A percentile compares a stretch with the other conserved stretches of the same genome.
These are phyloP conservation scores for Marsdenia floribunda DNA, from an alignment of 257 asterid genomes.

Conservation along the genomic window DNA sequence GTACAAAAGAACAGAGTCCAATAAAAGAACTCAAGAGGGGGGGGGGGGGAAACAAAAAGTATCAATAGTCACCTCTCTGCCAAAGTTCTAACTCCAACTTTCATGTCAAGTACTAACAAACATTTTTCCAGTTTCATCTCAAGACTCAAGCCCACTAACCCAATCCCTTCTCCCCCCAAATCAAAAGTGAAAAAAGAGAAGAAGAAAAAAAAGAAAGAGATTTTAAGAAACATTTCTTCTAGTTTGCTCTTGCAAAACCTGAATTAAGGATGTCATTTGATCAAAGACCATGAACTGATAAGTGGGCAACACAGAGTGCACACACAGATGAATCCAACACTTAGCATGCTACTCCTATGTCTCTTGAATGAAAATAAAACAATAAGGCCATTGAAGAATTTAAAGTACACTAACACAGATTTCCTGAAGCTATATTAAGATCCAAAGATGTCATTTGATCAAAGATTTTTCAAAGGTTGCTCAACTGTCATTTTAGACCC, in stretches of 20 bases:
- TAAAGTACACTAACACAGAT: constrained; percentile 2
- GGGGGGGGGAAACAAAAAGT: not conserved
- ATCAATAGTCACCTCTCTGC: constrained; percentile 4
- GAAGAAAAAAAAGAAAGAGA: not conserved
- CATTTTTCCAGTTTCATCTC: not conserved
- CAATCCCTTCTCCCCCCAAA: not conserved
- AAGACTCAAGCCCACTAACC: not conserved
- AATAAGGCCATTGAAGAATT: too few relatives aligned
- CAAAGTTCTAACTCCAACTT: constrained; percentile 8
- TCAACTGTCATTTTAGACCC: constrained; percentile 10
- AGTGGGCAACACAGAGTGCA: too few relatives aligned
- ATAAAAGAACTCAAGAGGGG: not conserved
- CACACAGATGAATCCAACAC: too few relatives aligned
- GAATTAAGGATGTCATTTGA: too few relatives aligned
- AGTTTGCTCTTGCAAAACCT: constrained; percentile 62
- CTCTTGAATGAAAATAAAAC: too few relatives aligned
- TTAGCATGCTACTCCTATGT: too few relatives aligned
- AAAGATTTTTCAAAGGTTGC: constrained; percentile 13
- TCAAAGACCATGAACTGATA: too few relatives aligned
- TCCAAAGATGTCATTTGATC: not conserved
- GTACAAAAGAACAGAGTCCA: constrained; percentile 7
- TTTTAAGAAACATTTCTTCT: constrained; percentile 20
- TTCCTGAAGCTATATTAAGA: not conserved
- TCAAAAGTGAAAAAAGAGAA: too few relatives aligned
- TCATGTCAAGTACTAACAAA: constrained; percentile 2